Evolutionary conservation across 1,284 basidiomycete genomes (phyloP).

Genomic region (Filobasidium uniguttulatum): DNA sequence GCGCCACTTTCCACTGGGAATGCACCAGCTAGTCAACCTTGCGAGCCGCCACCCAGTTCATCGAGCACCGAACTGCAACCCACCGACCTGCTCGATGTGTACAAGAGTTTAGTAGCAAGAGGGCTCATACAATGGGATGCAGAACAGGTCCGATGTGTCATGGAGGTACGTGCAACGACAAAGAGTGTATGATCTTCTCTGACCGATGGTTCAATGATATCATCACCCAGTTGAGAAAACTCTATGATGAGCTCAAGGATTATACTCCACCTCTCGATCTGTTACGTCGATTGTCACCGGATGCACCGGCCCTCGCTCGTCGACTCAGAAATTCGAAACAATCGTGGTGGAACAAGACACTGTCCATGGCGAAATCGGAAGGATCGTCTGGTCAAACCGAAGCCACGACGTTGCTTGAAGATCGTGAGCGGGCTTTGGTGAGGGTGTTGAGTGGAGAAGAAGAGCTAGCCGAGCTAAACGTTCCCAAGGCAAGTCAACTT

Average conservation of each 20-base stretch:
- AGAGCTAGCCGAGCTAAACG: constrained; percentile 46
- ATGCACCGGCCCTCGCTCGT: constrained; percentile 19
- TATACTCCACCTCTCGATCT: constrained; percentile 35
- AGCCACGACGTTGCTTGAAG: constrained; percentile 5
- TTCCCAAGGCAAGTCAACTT: constrained; percentile 42
- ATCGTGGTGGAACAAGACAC: constrained; percentile 13
- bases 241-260: constrained; percentile 24
- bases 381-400: too few relatives aligned
- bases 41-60: too few relatives aligned
- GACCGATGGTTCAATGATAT: neutral
- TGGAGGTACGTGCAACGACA: constrained; percentile 38
- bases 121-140: constrained; percentile 49
- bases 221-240: constrained; percentile 26
- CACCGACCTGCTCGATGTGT: constrained; percentile 43
- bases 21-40: too few relatives aligned
- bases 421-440: constrained; percentile 36
- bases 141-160: constrained; percentile 52
- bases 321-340: constrained; percentile 12
- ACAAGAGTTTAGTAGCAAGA: constrained; percentile 40
- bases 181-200: too few relatives aligned
- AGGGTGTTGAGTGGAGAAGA: constrained; percentile 46
- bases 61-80: constrained; percentile 15
- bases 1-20: too few relatives aligned
- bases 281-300: constrained; percentile 25
- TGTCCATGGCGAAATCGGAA: neutral